Percentiles rank a stretch among this genome's conserved stretches.
phyloP scores from a whole-genome alignment of 2,329 filamentous ascomycete species.

The Talaromyces sp. region DNA sequence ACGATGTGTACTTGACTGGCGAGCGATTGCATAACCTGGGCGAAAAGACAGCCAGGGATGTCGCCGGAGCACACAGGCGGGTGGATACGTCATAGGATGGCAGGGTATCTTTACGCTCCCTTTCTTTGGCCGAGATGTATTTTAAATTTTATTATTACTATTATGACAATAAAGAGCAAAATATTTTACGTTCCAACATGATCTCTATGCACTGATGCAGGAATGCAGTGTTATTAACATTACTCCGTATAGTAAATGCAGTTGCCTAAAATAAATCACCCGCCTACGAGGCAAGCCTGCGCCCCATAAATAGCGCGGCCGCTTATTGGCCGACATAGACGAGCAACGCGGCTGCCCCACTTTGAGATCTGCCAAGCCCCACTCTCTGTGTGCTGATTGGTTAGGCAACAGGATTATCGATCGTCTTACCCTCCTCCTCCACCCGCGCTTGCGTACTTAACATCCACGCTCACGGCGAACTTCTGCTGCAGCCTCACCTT shows the following conservation, averaged over 20 bases:
- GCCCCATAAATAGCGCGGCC: background rate
- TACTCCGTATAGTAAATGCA: conserved; percentile 8
- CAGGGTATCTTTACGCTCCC: background rate
- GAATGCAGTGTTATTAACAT: too few species aligned
- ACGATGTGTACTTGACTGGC: conserved; percentile 94
- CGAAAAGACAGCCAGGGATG: conserved; percentile 45
- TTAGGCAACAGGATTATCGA: conserved; percentile 41
- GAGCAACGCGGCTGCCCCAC: background rate
- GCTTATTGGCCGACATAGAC: background rate
- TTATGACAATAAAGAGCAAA: background rate
- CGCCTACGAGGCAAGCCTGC: background rate
- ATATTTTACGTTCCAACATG: background rate
- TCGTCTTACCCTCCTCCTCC: conserved; percentile 1
- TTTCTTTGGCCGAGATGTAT: background rate
- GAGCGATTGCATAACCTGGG: conserved; percentile 94
- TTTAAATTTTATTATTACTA: background rate
- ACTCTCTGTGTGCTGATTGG: conserved; percentile 13
- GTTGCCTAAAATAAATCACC: conserved; percentile 1
- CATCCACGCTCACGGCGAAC: background rate
- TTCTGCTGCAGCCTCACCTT: background rate
- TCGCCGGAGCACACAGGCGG: conserved; percentile 30
- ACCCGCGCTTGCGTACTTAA: conserved; percentile 3
- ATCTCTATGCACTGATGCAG: too few species aligned
- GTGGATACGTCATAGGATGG: conserved; percentile 29
- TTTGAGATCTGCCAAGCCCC: background rate